Conservation (phyloP, 2,329 filamentous ascomycete genomes). For the Colletotrichum liriopes region DNA sequence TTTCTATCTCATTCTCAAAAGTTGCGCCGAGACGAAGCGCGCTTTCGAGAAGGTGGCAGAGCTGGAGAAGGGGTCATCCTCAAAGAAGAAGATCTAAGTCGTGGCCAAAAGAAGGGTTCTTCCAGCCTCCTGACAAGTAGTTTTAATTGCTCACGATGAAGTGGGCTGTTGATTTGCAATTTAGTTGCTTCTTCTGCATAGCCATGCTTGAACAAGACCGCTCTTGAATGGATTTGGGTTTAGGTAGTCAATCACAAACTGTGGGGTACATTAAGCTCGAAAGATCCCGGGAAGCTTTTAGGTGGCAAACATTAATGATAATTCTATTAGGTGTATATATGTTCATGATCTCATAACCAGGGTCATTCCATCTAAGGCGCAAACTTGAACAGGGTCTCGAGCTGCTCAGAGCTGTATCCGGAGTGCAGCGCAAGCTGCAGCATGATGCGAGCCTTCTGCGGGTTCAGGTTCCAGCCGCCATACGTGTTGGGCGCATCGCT, state of each 20-base stretch:
- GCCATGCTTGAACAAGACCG: not conserved
- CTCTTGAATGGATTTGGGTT: not conserved
- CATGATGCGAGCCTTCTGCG: conserved; percentile 69
- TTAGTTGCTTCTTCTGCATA: not conserved
- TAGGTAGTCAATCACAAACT: not conserved
- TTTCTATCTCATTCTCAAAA: conserved; percentile 50
- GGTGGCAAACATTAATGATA: not conserved
- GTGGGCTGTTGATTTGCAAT: not conserved
- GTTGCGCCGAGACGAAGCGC: conserved; percentile 46
- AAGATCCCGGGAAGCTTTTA: not conserved
- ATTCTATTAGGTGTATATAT: conserved; percentile 5
- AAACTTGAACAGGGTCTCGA: conserved; percentile 38
- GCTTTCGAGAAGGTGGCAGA: conserved; percentile 50
- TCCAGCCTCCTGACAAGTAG: not conserved
- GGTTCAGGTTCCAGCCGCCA: conserved; percentile 67
- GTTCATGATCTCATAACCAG: conserved; percentile 16
- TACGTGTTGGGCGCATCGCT: conserved; percentile 57
- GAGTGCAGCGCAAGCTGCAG: conserved; percentile 58
- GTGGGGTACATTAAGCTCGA: too few species aligned
- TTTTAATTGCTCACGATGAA: not conserved
- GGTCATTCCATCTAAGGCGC: conserved; percentile 6
- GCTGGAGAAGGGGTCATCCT: conserved; percentile 4
- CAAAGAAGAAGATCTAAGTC: conserved; percentile 22
- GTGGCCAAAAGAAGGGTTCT: too few species aligned
- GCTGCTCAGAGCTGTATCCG: conserved; percentile 33